These are phyloP conservation scores for Coniochaeta sp. DNA, from an alignment of 2,329 filamentous ascomycete species.

Conservation along the genomic window DNA sequence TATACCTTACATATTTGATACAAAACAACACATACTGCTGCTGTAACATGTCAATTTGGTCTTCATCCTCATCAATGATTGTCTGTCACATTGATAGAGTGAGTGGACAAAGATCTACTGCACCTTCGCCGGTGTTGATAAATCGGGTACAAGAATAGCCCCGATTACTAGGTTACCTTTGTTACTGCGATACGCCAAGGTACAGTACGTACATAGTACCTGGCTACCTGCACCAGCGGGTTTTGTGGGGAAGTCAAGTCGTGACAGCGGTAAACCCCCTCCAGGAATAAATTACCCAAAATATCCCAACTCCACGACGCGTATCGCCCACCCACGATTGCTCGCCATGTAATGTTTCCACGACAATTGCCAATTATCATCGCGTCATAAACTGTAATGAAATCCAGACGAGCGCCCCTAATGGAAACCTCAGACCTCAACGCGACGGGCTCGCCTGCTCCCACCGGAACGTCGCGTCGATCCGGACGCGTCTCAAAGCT, in stretches of 20 bases:
- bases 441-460: conserved; percentile 44
- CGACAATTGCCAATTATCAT: neutral
- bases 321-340: neutral
- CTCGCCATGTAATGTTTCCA: neutral
- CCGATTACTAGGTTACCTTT: neutral
- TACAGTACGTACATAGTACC: no score
- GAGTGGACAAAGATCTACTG: neutral
- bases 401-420: conserved; percentile 34
- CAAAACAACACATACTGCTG: no score
- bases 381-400: conserved; percentile 25
- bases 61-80: no score
- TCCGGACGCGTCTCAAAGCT: conserved; percentile 61
- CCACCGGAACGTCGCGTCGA: conserved; percentile 51
- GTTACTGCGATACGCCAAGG: no score
- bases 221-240: neutral
- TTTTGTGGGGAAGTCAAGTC: neutral
- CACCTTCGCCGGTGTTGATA: neutral
- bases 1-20: no score
- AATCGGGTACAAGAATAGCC: neutral
- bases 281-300: neutral
- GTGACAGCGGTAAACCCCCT: neutral
- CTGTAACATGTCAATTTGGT: no score
- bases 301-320: conserved; percentile 2
- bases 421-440: conserved; percentile 50
- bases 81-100: no score